These are phyloP conservation scores for Phytopythium vexans DNA, from an alignment of 352 stramenopile genomes.

Conservation along the genomic window DNA sequence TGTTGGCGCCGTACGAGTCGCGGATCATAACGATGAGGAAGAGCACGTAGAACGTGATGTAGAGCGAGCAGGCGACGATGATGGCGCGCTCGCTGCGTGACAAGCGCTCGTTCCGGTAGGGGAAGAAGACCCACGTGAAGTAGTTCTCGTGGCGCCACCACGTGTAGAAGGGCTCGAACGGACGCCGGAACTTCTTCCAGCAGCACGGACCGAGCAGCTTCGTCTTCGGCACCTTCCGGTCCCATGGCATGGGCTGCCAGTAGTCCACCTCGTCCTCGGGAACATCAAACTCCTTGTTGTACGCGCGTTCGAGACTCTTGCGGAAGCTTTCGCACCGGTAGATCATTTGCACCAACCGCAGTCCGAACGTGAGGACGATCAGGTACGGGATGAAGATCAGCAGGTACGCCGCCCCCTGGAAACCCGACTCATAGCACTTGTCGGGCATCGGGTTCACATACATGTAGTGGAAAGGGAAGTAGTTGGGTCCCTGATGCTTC, in stretches of 20 bases:
- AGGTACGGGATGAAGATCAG: slow-evolving; percentile 62
- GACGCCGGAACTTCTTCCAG: slow-evolving; percentile 58
- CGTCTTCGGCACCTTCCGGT: slow-evolving; percentile 69
- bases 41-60: slow-evolving; percentile 74
- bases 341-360: slow-evolving; percentile 64
- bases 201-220: slow-evolving; percentile 56
- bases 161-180: slow-evolving; percentile 67
- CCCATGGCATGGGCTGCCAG: slow-evolving; percentile 66
- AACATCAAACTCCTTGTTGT: slow-evolving; percentile 43
- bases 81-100: slow-evolving; percentile 55
- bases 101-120: slow-evolving; percentile 61
- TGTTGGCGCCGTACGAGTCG: slow-evolving; percentile 26
- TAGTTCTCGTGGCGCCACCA: slow-evolving; percentile 80
- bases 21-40: slow-evolving; percentile 66
- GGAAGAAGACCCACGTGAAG: slow-evolving; percentile 74
- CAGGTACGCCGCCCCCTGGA: slow-evolving; percentile 40
- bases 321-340: slow-evolving; percentile 55
- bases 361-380: slow-evolving; percentile 41
- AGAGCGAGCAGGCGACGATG: slow-evolving; percentile 66
- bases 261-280: slow-evolving; percentile 70
- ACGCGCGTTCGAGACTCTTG: slow-evolving; percentile 57
- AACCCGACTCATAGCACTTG: slow-evolving; percentile 41
- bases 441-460: slow-evolving; percentile 68
- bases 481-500: slow-evolving; percentile 9
- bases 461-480: slow-evolving; percentile 27